Evolutionary conservation across 108 stramenopile species (phyloP).

Genomic region (Aurantiochytrium sp.): DNA sequence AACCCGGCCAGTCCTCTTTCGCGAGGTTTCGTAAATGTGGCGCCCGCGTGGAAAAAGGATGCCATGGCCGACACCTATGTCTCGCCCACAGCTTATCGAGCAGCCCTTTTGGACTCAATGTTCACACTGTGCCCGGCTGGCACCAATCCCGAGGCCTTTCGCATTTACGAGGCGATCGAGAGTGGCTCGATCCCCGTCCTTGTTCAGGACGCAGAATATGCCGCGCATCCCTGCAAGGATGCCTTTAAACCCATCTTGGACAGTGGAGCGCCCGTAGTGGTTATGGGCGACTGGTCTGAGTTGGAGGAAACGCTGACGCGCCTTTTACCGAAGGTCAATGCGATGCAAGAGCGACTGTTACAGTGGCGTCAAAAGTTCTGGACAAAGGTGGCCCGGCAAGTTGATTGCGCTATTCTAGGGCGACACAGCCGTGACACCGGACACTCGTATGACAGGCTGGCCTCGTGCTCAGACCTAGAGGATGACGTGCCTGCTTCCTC

Average conservation of each 20-base stretch:
- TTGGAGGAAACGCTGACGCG: not conserved
- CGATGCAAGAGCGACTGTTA: slow-evolving; percentile 26
- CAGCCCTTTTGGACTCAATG: slow-evolving; percentile 26
- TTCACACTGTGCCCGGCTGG: slow-evolving; percentile 45
- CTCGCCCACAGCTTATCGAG: slow-evolving; percentile 16
- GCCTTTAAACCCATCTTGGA: slow-evolving; percentile 21
- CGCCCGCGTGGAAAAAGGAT: slow-evolving; percentile 3
- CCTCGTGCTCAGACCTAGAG: no score
- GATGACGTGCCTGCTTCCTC: no score
- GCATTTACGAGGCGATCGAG: slow-evolving; percentile 42
- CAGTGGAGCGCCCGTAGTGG: slow-evolving; percentile 25
- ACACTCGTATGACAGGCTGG: not conserved
- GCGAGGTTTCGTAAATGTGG: not conserved
- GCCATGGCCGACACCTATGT: not conserved
- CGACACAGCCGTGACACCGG: not conserved
- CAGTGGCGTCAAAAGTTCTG: not conserved
- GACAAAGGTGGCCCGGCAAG: not conserved
- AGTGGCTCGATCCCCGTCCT: slow-evolving; percentile 41
- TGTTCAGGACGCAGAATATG: slow-evolving; percentile 19
- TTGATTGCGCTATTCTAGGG: not conserved
- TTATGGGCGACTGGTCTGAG: slow-evolving; percentile 33
- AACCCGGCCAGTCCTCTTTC: not conserved
- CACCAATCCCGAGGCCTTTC: slow-evolving; percentile 49
- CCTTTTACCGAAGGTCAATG: slow-evolving; percentile 12
- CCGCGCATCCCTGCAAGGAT: slow-evolving; percentile 25